Evolutionary conservation across 2,329 filamentous ascomycete genomes (phyloP).

Genomic region (Plenodomus biglobosus): DNA sequence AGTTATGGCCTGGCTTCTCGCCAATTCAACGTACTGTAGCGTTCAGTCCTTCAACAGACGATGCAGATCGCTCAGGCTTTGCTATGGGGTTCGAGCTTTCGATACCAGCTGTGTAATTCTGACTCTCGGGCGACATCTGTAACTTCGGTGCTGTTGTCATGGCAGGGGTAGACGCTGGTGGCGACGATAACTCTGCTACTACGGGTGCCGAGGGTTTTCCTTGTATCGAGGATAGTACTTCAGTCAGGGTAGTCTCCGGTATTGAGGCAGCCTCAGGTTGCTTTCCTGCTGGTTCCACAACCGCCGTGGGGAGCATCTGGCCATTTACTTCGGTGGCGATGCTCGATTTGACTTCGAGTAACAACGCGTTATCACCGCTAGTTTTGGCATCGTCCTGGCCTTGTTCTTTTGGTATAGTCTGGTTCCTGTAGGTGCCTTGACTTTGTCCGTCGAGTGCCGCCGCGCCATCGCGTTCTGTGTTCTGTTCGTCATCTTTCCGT

Average conservation of each 20-base stretch:
- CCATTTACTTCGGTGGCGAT: constrained; percentile 5
- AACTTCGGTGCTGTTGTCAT: not conserved
- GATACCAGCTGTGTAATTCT: not conserved
- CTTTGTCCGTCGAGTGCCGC: constrained; percentile 14
- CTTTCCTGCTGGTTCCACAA: constrained; percentile 7
- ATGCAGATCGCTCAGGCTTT: constrained; percentile 10
- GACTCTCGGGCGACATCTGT: not conserved
- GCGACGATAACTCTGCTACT: constrained; percentile 4
- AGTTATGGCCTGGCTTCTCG: not conserved
- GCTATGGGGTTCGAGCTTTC: not conserved
- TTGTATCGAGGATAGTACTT: not conserved
- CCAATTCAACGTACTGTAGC: constrained; percentile 14
- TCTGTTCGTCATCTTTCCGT: constrained; percentile 2
- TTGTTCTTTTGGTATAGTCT: constrained; percentile 8
- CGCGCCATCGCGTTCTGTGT: not conserved
- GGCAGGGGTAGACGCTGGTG: too few species aligned
- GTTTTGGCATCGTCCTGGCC: constrained; percentile 6
- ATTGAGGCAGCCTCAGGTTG: constrained; percentile 5
- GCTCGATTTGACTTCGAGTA: not conserved
- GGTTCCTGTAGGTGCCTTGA: constrained; percentile 11
- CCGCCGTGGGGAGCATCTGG: constrained; percentile 6
- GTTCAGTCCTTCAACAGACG: constrained; percentile 8
- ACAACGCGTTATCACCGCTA: not conserved
- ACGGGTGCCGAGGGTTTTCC: not conserved
- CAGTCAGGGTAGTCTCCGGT: not conserved